Evolutionary conservation across 805 yeast genomes (phyloP), one percentile per base, ranked within the genome.

Genomic region (Teunomyces pallodes): DNA sequence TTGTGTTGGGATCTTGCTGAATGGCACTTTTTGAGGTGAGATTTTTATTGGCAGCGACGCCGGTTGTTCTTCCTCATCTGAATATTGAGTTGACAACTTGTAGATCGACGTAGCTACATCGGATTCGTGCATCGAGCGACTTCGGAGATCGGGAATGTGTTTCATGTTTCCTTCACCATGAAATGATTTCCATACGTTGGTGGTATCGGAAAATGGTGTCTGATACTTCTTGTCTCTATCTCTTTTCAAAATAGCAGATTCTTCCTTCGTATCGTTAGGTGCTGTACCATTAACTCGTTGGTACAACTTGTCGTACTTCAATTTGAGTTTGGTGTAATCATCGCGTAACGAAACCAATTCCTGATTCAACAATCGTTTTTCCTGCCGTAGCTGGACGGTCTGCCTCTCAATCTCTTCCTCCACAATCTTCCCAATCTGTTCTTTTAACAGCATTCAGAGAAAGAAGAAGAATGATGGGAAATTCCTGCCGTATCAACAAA

Each of bases 61-160:
- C 38, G 32, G n/a, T 36, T 27, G 39, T 5, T 47, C 54, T 9
- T 57, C 62, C 13, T 59, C 63, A 12, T 54, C 56, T 3, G 66
- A 61, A 36, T 63, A 63, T 50, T 63, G 67, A 1, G 67, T 63
- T 3, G 67, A 62, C n/a, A 60, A 29, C 46, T 52, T 48, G 30
- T 58, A 53, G 40, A 57, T 54, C 5, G 58, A 58, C 27, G 51
- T 43, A 12, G 53, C 54, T 16, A 46, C 45, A 26, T 49, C 48
- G 12, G 47, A 40, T 5, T 43, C 46, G n/a, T 32, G 17, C 42
- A 50, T 30, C 33, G 52, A 50, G 17, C 47, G 46, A 47, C 52
- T 48, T 24, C 56, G 36, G 13, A 51, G 42, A 5, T 45, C 41
- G 16, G 51, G 55, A 30, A 49, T 47, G 31, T 46, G 46, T 27